Percentiles rank a stretch among this genome's conserved stretches.
Evolutionary conservation across 495 filamentous ascomycete genomes (phyloP).

Genomic region (Pyronema omphalodes): DNA sequence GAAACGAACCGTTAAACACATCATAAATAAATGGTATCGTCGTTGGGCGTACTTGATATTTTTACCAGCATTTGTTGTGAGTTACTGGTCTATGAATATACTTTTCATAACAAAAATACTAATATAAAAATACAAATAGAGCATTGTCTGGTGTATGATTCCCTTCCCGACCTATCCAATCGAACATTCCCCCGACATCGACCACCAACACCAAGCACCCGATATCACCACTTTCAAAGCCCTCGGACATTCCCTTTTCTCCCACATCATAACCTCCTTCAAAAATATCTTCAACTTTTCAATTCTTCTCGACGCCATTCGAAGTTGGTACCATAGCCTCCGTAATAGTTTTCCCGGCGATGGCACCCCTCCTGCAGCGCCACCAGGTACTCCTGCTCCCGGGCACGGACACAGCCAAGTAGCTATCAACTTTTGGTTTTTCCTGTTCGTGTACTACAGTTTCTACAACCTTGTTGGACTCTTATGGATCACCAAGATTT

Average conservation of each 20-base stretch:
- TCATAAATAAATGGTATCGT: conserved; percentile 40
- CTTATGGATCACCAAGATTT: conserved; percentile 49
- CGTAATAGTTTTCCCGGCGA: conserved; percentile 1
- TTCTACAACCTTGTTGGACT: conserved; percentile 45
- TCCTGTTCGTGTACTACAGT: conserved; percentile 45
- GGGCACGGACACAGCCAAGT: conserved; percentile 42
- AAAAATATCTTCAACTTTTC: conserved; percentile 15
- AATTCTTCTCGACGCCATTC: conserved; percentile 11
- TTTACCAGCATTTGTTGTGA: conserved; percentile 38
- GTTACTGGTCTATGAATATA: conserved; percentile 13
- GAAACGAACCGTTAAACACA: conserved; percentile 31
- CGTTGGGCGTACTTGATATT: conserved; percentile 38
- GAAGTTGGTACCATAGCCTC: conserved; percentile 9
- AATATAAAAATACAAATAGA: neutral
- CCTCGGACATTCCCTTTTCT: neutral
- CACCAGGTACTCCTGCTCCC: conserved; percentile 28
- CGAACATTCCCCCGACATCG: conserved; percentile 3
- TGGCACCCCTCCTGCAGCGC: neutral
- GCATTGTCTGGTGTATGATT: conserved; percentile 40
- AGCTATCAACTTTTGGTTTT: conserved; percentile 49
- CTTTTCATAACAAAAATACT: neutral
- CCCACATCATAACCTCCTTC: neutral
- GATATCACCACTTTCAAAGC: neutral
- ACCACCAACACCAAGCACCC: conserved; percentile 19
- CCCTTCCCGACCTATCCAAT: conserved; percentile 43